Evolutionary conservation across 2,329 filamentous ascomycete genomes (phyloP).

Genomic region (Fusarium palustre): DNA sequence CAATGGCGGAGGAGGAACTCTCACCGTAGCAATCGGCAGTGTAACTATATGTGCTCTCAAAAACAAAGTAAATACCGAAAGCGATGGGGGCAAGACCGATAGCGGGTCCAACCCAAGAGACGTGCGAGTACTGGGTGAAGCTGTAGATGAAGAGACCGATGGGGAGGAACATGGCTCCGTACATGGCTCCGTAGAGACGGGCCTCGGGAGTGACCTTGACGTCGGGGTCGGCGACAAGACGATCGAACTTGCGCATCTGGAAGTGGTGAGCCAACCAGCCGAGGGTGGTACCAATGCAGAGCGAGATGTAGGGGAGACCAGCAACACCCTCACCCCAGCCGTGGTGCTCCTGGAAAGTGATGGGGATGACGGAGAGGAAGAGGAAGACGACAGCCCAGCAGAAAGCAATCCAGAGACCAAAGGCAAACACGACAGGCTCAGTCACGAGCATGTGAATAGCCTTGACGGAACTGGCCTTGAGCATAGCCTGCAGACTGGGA

Average conservation of each 20-base stretch:
- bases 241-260: conserved; percentile 42
- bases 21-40: conserved; percentile 41
- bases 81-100: conserved; percentile 40
- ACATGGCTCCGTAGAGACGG: conserved; percentile 41
- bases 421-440: conserved; percentile 42
- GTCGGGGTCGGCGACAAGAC: conserved; percentile 31
- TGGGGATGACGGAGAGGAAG: conserved; percentile 41
- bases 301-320: conserved; percentile 39
- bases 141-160: conserved; percentile 42
- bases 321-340: conserved; percentile 36
- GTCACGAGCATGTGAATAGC: conserved; percentile 43
- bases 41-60: conserved; percentile 41
- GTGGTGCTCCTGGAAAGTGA: conserved; percentile 38
- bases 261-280: conserved; percentile 40
- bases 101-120: conserved; percentile 36
- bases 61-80: conserved; percentile 41
- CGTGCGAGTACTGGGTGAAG: conserved; percentile 35
- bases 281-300: conserved; percentile 35
- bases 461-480: conserved; percentile 41
- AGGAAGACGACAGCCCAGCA: conserved; percentile 44
- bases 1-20: conserved; percentile 39
- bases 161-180: conserved; percentile 39
- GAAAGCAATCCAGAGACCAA: conserved; percentile 43
- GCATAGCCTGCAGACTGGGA: conserved; percentile 39
- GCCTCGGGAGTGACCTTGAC: conserved; percentile 40